phyloP scores from a whole-genome alignment of 305 asterid species.

The Fraxinus baroniana region DNA sequence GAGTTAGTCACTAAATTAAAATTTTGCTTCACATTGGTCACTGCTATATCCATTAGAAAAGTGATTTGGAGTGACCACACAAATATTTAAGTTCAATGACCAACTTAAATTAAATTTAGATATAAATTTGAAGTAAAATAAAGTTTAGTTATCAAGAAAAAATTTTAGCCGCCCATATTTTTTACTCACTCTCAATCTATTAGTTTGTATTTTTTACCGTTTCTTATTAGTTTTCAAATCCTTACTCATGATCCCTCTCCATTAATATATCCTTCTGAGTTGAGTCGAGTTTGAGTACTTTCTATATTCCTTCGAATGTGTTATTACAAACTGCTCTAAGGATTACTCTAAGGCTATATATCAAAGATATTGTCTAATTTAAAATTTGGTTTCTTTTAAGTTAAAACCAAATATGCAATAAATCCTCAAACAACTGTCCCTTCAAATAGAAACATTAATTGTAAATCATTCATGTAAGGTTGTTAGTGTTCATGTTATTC shows the following conservation, averaged over 20 bases:
- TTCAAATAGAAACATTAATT: neutral
- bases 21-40: neutral
- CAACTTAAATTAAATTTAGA: neutral
- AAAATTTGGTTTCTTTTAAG: neutral
- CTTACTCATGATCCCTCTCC: neutral
- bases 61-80: neutral
- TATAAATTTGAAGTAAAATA: neutral
- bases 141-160: neutral
- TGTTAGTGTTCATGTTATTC: neutral
- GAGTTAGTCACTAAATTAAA: neutral
- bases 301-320: neutral
- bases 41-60: neutral
- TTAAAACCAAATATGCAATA: neutral
- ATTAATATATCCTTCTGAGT: neutral
- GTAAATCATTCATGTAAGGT: neutral
- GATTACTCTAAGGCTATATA: neutral
- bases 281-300: neutral
- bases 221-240: too few relatives aligned
- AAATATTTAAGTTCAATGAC: neutral
- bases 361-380: too few relatives aligned
- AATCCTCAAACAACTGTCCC: neutral
- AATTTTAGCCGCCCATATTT: neutral
- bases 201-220: neutral
- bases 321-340: neutral
- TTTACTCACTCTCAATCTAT: neutral